A percentile compares a stretch with the other conserved stretches of the same genome.
phyloP scores from a whole-genome alignment of 345 rosid species.

The Citrus sinensis region DVS_A1.0 CM039167.1:5756001-5756500 shows the following conservation, averaged over 20 bases:
- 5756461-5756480: no score
- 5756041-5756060: not conserved
- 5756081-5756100: not conserved
- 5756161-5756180: not conserved
- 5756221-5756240: not conserved
- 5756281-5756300: conserved; percentile 6
- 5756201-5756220: conserved; percentile 6
- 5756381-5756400: no score
- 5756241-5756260: not conserved
- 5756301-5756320: not conserved
- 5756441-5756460: no score
- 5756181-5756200: conserved; percentile 3
- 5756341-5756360: conserved; percentile 3
- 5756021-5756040: not conserved
- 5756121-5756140: not conserved
- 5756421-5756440: no score
- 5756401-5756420: no score
- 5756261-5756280: not conserved
- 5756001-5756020: not conserved
- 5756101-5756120: not conserved
- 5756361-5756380: not conserved
- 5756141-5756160: not conserved
- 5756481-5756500: no score
- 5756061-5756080: not conserved
- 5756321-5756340: conserved; percentile 5